phyloP scores from a whole-genome alignment of 345 rosid species.

The Balakata baccata region DNA sequence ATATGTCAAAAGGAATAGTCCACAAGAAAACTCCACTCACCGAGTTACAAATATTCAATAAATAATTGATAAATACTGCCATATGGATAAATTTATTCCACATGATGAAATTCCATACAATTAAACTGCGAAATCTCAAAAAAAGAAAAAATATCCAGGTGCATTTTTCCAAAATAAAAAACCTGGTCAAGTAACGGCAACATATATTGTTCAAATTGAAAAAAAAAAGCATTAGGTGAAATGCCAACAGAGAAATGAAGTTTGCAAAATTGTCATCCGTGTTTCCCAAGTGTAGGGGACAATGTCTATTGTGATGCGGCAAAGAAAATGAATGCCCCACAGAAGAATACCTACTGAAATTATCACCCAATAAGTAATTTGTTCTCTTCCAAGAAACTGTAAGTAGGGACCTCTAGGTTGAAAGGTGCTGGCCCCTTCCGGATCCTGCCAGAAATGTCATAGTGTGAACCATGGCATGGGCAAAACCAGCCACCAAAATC shows the following conservation, averaged over 20 bases:
- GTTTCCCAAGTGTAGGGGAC: slow-evolving; percentile 18
- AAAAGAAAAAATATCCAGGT: slow-evolving; percentile 18
- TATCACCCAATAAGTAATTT: slow-evolving; percentile 76
- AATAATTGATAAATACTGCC: background rate
- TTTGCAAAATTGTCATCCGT: slow-evolving; percentile 13
- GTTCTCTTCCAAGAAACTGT: slow-evolving; percentile 79
- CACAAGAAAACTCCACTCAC: background rate
- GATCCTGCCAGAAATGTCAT: slow-evolving; percentile 88
- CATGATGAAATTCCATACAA: background rate
- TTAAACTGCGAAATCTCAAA: background rate
- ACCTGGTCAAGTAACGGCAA: slow-evolving; percentile 20
- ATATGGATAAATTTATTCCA: background rate
- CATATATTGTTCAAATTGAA: slow-evolving; percentile 15
- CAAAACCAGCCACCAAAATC: slow-evolving; percentile 98
- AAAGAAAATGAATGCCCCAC: slow-evolving; percentile 13
- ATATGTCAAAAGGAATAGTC: background rate
- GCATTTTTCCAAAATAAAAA: slow-evolving; percentile 32
- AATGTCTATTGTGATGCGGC: slow-evolving; percentile 23
- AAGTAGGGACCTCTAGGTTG: slow-evolving; percentile 88
- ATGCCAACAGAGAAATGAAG: slow-evolving; percentile 12
- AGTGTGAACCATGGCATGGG: slow-evolving; percentile 95
- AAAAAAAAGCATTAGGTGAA: background rate
- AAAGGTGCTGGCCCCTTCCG: slow-evolving; percentile 95
- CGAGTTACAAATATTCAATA: background rate
- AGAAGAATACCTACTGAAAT: background rate